A percentile compares a stretch with the other conserved stretches of the same genome.
These are phyloP conservation scores for Suhomyces yuchorum DNA, from an alignment of 1,139 yeast genomes.

Conservation along the genomic window DNA sequence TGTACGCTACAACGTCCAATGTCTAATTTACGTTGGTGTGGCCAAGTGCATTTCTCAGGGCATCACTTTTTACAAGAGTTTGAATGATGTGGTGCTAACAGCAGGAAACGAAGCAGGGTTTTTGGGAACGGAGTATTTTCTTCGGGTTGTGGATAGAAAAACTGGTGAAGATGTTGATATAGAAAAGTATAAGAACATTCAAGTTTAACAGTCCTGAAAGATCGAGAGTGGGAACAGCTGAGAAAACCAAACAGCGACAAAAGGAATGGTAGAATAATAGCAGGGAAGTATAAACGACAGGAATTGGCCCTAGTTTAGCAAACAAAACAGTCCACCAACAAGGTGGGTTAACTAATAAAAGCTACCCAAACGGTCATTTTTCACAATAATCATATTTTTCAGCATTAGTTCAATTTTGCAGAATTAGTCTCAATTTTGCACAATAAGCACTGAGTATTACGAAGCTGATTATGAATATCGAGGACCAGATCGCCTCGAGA, in stretches of 20 bases:
- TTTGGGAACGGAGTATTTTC: conserved; percentile 50
- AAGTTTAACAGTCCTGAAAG: too few species aligned
- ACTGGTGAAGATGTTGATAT: conserved; percentile 18
- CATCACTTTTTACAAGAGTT: conserved; percentile 61
- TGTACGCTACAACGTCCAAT: conserved; percentile 60
- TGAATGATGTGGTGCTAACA: conserved; percentile 75
- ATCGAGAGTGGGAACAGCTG: too few species aligned
- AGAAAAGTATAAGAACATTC: conserved; percentile 5
- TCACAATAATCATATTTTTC: not conserved
- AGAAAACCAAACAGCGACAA: too few species aligned
- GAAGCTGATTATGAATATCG: too few species aligned
- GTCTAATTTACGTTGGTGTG: conserved; percentile 64
- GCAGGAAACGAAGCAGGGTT: conserved; percentile 60
- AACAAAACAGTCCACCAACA: too few species aligned
- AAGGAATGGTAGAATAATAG: too few species aligned
- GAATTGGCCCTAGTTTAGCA: too few species aligned
- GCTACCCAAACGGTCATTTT: too few species aligned
- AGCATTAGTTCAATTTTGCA: not conserved
- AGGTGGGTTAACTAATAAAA: too few species aligned
- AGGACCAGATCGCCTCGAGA: too few species aligned
- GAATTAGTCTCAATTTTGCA: not conserved
- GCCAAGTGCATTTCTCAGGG: conserved; percentile 46
- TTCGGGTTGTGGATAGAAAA: conserved; percentile 29
- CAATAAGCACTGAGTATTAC: too few species aligned
- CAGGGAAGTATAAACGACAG: too few species aligned